These are phyloP conservation scores for Tuber umbilicatum DNA, from an alignment of 495 filamentous ascomycete genomes.

Conservation along the genomic window DNA sequence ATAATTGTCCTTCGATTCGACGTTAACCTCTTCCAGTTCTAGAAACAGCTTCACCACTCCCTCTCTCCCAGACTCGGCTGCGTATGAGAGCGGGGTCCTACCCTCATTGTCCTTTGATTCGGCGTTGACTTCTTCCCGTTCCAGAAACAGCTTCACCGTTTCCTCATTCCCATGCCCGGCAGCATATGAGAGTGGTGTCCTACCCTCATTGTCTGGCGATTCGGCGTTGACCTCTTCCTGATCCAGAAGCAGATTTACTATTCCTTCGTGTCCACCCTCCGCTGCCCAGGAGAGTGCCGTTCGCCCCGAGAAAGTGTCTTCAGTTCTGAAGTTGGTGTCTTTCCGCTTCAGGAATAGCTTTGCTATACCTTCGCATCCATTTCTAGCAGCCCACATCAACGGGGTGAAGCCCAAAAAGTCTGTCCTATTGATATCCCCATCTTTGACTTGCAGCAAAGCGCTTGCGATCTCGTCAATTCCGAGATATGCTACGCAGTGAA, in stretches of 20 bases:
- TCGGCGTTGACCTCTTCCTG: not conserved
- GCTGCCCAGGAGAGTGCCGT: constrained; percentile 46
- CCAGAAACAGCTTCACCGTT: constrained; percentile 40
- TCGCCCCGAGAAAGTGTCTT: constrained; percentile 27
- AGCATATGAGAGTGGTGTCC: constrained; percentile 24
- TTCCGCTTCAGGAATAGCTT: constrained; percentile 30
- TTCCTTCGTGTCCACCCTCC: constrained; percentile 41
- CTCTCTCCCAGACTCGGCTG: too few species aligned
- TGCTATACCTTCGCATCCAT: constrained; percentile 37
- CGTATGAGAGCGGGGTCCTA: constrained; percentile 38
- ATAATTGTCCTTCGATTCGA: too few species aligned
- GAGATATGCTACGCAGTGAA: not conserved
- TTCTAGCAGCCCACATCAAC: constrained; percentile 35
- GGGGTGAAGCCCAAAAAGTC: constrained; percentile 20
- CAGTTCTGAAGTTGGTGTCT: constrained; percentile 16
- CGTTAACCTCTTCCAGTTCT: too few species aligned
- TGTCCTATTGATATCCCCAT: not conserved
- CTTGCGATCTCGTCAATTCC: not conserved
- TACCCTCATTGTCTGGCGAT: constrained; percentile 14
- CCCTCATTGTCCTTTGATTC: not conserved
- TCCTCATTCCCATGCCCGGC: constrained; percentile 34
- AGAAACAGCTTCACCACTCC: too few species aligned
- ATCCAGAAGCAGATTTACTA: constrained; percentile 32
- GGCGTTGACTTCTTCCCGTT: constrained; percentile 8
- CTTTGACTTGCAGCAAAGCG: not conserved